Base-by-base conservation (phyloP, 768 basidiomycete species). In the Heimioporus sp. region DNA sequence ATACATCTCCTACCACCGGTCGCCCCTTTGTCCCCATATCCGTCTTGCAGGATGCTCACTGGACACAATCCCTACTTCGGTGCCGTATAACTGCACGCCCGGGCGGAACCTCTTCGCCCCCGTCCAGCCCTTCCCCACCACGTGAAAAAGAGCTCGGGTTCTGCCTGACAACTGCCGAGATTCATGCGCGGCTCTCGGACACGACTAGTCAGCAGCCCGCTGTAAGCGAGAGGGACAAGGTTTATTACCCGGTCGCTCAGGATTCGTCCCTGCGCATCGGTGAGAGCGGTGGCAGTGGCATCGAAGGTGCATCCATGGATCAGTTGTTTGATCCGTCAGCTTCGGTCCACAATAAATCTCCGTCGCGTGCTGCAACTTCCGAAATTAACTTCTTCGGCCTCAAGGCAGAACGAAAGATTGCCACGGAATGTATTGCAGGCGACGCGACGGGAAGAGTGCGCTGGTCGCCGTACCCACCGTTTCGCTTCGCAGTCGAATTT, bases 401-500 rank as follows among this genome's bases (percentile, higher is more conserved):
- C 13, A 72, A 75, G 53, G 70, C 77, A 4, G 71, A 76, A 7
- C 69, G 75, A 37, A 75, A 72, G 54, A 70, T 72, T 6, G 74
- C 73, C 1, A 58, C 67, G 6, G 69, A 71, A 38, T 80, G 78
- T 57, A 62, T 78, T 43, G 61, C 72, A 11, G 69, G 61, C 13
- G 79, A 80, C 54, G 50, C 73, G 1, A 68, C 66, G n/a, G 79
- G 78, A 4, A 70, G 78, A 39, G 55, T 64, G 19, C 78, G 69
- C 58, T 91, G 86, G 85, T 79, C 85, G 1, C 74, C 80, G n/a
- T 81, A 83, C 62, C 84, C 87, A 41, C 94, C 94, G 0, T 89
- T 78, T 69, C 81, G 93, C 19, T 92, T 96, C 64, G 81, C 82
- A 10, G 90, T 92, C 46, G 93, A 96, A 68, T 96, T 96, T 65